A percentile compares a stretch with the other conserved stretches of the same genome.
Evolutionary conservation across 352 stramenopile genomes (phyloP).

Genomic region (Halophytophthora polymorphica): DNA sequence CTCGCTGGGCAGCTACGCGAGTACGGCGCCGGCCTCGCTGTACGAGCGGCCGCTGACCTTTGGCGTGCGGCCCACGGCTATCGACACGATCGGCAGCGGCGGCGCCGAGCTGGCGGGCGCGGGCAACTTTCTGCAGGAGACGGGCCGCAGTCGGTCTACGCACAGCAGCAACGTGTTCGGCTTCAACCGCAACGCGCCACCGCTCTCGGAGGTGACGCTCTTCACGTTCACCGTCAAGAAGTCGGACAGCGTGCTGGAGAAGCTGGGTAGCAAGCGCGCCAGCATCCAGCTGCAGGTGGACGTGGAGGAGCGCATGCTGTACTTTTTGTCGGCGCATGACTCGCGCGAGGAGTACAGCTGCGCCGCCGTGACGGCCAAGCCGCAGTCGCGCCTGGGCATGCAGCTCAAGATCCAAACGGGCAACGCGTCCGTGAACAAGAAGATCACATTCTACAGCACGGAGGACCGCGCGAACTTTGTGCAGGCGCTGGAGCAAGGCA

Average conservation of each 20-base stretch:
- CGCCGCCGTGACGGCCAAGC: slow-evolving; percentile 68
- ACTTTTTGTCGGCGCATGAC: slow-evolving; percentile 74
- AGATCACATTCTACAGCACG: slow-evolving; percentile 81
- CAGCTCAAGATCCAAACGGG: slow-evolving; percentile 85
- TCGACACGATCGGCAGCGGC: slow-evolving; percentile 25
- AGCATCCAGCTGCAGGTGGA: slow-evolving; percentile 84
- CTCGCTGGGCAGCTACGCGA: slow-evolving; percentile 43
- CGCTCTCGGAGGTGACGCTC: slow-evolving; percentile 65
- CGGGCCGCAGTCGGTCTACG: slow-evolving; percentile 60
- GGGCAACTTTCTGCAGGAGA: slow-evolving; percentile 54
- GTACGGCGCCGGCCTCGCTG: slow-evolving; percentile 21
- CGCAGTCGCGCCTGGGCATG: slow-evolving; percentile 73
- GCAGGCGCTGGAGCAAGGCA: slow-evolving; percentile 75
- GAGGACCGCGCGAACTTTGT: slow-evolving; percentile 83
- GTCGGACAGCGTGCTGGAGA: slow-evolving; percentile 78
- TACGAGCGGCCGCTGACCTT: slow-evolving; percentile 35
- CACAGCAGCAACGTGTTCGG: slow-evolving; percentile 76
- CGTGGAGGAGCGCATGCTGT: slow-evolving; percentile 81
- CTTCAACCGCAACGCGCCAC: slow-evolving; percentile 44
- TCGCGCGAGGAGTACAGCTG: slow-evolving; percentile 79
- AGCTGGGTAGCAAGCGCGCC: slow-evolving; percentile 76
- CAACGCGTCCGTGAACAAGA: slow-evolving; percentile 74
- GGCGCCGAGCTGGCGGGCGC: slow-evolving; percentile 1
- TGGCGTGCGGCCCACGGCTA: slow-evolving; percentile 19
- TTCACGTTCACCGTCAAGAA: slow-evolving; percentile 89